These are phyloP conservation scores for Lagenidium giganteum DNA, from an alignment of 352 stramenopile species.

Conservation along the genomic window DNA sequence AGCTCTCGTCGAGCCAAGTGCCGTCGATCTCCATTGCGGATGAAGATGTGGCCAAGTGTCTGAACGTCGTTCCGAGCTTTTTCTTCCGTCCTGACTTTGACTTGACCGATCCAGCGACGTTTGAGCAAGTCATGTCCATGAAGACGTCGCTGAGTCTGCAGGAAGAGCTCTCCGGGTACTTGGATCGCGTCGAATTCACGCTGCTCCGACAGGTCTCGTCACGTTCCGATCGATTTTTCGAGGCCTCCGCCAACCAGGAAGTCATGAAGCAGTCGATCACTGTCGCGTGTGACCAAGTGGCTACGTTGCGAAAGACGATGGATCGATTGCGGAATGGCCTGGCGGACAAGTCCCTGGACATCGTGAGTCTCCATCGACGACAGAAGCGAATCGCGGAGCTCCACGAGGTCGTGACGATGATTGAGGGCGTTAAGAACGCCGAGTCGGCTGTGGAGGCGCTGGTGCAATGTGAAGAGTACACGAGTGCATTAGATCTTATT, in stretches of 20 bases:
- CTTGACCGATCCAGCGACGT: conserved; percentile 65
- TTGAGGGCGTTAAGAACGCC: conserved; percentile 81
- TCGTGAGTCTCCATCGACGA: conserved; percentile 78
- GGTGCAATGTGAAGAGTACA: conserved; percentile 83
- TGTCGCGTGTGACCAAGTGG: conserved; percentile 75
- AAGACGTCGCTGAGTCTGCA: conserved; percentile 44
- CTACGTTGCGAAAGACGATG: conserved; percentile 76
- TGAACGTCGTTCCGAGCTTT: conserved; percentile 67
- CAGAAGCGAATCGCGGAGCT: conserved; percentile 81
- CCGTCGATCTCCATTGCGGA: conserved; percentile 75
- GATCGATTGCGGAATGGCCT: conserved; percentile 72
- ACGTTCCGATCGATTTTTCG: conserved; percentile 80
- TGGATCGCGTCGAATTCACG: conserved; percentile 83
- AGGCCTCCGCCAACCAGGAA: conserved; percentile 78
- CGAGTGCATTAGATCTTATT: conserved; percentile 71
- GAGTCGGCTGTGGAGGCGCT: conserved; percentile 79
- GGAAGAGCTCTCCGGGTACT: conserved; percentile 75
- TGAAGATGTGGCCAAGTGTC: conserved; percentile 78
- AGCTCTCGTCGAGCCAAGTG: conserved; percentile 81
- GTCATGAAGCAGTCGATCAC: conserved; percentile 83
- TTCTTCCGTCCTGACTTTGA: conserved; percentile 81
- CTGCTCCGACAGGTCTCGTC: conserved; percentile 82
- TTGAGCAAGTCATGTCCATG: conserved; percentile 81
- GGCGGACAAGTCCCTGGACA: conserved; percentile 81
- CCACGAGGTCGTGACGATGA: conserved; percentile 77